Evolutionary conservation across 805 yeast species (phyloP), one percentile per base, ranked within the genome.

Genomic region (Spathaspora gorwiae): DNA sequence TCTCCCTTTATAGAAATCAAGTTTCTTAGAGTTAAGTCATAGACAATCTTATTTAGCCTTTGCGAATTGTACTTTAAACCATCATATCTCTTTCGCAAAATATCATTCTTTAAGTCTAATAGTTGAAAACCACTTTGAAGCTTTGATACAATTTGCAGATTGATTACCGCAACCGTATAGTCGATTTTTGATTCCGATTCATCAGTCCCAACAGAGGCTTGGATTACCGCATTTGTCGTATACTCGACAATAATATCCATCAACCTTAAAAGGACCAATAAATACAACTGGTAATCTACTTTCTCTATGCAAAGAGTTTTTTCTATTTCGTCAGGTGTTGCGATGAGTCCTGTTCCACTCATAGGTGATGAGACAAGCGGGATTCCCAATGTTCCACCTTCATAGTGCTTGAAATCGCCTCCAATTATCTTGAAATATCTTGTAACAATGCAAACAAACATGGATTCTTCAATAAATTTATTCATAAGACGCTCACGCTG

Each of bases 71-170:
- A 62, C 51, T 62, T 62, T 46, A 62, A 52, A 11, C 62, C 64
- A 37, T 62, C 67, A 40, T 47, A 60, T 40, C 54, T 59, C 40
- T 64, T 53, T 44, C 67, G 47, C 15, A 62, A 43, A 12, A 39
- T 48, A 37, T 62, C 67, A 40, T 62, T 62, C 44, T 60, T 61
- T 47, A 62, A 57, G 48, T 62, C 66, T 40, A 62, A 50, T 39
- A 52, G 46, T 48, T 61, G 61, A 44, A 57, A 62, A 2, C 65
- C 67, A 6, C 38, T 49, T 43, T 59, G 64, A 40, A 60, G 54
- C 35, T 50, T 55, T 7, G 58, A 43, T 6, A 59, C 49, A n/a
- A 59, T 34, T 42, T 54, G 51, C 43, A 52, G 54, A 49, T 62
- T 62, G 29, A 60, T 37, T 30, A 54, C 36, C 33, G 56, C 47